Base-by-base conservation (phyloP, 495 filamentous ascomycete species). In the Xylaria longipes region DNA sequence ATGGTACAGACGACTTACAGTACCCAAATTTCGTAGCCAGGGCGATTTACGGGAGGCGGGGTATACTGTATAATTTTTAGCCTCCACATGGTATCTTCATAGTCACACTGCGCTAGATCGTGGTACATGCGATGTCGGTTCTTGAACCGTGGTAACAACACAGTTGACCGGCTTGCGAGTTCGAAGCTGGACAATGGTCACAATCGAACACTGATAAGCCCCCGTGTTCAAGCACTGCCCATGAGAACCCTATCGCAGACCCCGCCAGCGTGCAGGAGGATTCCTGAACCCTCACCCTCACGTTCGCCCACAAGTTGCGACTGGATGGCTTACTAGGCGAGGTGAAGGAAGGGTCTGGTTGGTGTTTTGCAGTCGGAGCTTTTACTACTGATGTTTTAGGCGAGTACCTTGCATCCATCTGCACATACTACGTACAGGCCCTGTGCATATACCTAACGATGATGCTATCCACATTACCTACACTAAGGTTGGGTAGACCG, bases 181-280 rank as follows among this genome's bases (percentile, higher is more conserved):
- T 29, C 9, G 27, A 58, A 58, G 56, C 31, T 15, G 29, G 57
- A 60, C 31, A 60, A 37, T 22, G 20, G 17, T n/a, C 17, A 27
- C 31, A 60, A 37, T 35, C 56, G 17, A 39, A 60, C 57, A 37
- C 31, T 1, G 57, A 60, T 37, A 20, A 17, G 11, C 7, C 29
- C 3, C 14, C 5, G 5, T 58, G 54, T 4, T 58, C 20, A 8
- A 60, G 57, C 57, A n/a, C 60, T 35, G 60, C 22, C 37, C 37
- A 63, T n/a, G 12, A 41, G 20, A 37, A 37, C 33, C 31, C 57
- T 35, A 11, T 43, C 15, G 60, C 43, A 45, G 62, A 33, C 37
- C 65, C 65, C 65, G 65, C 65, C 48, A n/a, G 9, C 35, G 5
- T 67, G 65, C 48, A 67, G 65, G 20, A 56, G 65, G 65, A 67